A percentile compares a stretch with the other conserved stretches of the same genome.
These are phyloP conservation scores for Inga oerstediana DNA, from an alignment of 306 rosid genomes.

Conservation along the genomic window DNA sequence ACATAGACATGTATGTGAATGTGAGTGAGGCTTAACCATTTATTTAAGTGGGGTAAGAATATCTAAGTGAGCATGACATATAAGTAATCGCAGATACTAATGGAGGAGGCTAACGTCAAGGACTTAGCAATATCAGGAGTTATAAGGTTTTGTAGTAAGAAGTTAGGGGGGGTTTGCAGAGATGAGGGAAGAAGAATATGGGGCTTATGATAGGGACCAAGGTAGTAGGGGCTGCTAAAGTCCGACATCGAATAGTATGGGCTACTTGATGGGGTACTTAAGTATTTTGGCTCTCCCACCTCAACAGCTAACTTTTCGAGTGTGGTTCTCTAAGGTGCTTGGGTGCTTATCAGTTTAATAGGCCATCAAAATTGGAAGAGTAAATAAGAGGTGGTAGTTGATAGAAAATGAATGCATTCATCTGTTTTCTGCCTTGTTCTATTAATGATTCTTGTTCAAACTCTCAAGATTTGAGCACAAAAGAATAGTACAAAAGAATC, in stretches of 20 bases:
- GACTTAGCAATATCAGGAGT: conserved; percentile 44
- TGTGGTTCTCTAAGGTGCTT: too few relatives aligned
- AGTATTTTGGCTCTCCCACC: too few relatives aligned
- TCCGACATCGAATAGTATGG: too few relatives aligned
- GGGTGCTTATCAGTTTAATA: neutral
- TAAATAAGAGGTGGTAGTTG: conserved; percentile 54
- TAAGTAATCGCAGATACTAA: neutral
- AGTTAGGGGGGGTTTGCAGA: neutral
- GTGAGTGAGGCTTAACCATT: neutral
- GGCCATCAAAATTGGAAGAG: neutral
- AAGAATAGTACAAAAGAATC: too few relatives aligned
- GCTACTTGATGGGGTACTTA: too few relatives aligned
- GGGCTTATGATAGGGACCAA: neutral
- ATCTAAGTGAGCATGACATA: neutral
- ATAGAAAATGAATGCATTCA: conserved; percentile 62
- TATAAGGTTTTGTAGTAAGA: neutral
- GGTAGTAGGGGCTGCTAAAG: too few relatives aligned
- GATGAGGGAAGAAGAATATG: neutral
- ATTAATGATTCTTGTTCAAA: conserved; percentile 31
- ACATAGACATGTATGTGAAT: neutral
- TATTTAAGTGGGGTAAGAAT: neutral
- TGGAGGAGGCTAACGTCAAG: neutral
- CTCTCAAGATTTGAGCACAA: conserved; percentile 1
- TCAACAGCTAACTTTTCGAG: too few relatives aligned
- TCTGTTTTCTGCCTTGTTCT: conserved; percentile 51